Evolutionary conservation across 2,329 filamentous ascomycete species (phyloP), one percentile per base, ranked within the genome.

Genomic region (Tricladium varicosporioides): DNA sequence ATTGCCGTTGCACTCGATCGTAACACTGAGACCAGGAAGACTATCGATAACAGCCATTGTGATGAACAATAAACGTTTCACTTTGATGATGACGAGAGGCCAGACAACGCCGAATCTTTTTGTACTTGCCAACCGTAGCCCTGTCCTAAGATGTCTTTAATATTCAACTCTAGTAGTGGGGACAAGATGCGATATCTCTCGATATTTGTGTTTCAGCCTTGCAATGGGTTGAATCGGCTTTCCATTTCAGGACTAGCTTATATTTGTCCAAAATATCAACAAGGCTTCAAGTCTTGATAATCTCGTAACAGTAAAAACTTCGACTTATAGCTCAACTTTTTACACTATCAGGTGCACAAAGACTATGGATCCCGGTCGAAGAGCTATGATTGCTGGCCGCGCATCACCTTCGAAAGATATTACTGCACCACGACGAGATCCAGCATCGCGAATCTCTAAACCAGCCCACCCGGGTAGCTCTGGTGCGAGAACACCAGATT

Each of bases 371-470:
- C 65, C 67, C 10, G 67, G 63, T 53, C 62, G 68, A 50, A 67
- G 51, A 61, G 66, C 68, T 5, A 67, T 69, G 66, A 62, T 69
- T 31, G 56, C 54, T 18, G 63, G 67, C 31, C 63, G 66, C 9
- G 58, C 56, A 36, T 78, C 80, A 19, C 70, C 72, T 48, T 72
- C 63, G 51, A 75, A 78, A 66, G 78, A 84, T 64, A 74, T 83
- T 59, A 81, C 79, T 32, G 78, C 78, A 44, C 82, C 83, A 5
- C 78, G 82, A 64, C 74, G 76, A 64, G 82, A 86, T 69, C 70
- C 76, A 51, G 78, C 74, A 65, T 80, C 72, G 54, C 81, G 84
- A 64, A 76, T 87, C 65, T 78, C 79, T 53, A 86, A 87, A 68
- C 72, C 78, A 15, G 53, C 63, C 18, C 62, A 63, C 52, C 60